These are phyloP conservation scores for Hericium alpestre DNA, from an alignment of 768 basidiomycete species.

Conservation along the genomic window DNA sequence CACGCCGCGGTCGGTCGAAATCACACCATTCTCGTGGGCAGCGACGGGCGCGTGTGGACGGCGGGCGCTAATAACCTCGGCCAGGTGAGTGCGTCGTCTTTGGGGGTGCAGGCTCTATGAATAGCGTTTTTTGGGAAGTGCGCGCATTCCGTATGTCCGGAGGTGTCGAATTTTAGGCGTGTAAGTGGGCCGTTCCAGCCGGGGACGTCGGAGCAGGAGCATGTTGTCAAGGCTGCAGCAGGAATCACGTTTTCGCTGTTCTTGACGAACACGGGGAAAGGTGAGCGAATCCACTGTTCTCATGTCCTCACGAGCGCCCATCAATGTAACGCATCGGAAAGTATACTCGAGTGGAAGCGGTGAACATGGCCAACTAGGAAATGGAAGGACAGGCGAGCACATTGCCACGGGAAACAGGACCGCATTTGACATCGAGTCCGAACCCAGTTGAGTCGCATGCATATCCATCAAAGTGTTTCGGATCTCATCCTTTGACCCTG, in stretches of 20 bases:
- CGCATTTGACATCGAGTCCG: constrained; percentile 65
- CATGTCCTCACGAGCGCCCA: background rate
- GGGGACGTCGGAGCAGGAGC: constrained; percentile 45
- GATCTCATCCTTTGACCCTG: background rate
- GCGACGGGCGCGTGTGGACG: constrained; percentile 74
- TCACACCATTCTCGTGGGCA: constrained; percentile 76
- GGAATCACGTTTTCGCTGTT: constrained; percentile 80
- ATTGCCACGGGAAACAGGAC: constrained; percentile 80
- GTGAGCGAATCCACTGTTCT: constrained; percentile 25
- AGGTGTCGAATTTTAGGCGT: constrained; percentile 55
- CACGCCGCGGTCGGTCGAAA: constrained; percentile 75
- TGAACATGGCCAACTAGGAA: constrained; percentile 88
- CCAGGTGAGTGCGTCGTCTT: constrained; percentile 40
- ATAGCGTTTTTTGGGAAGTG: constrained; percentile 3
- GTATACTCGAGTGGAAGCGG: constrained; percentile 87
- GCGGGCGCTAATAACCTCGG: constrained; percentile 74
- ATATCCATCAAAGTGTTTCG: background rate
- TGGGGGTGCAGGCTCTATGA: background rate
- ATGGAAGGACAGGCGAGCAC: constrained; percentile 87
- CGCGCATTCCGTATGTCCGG: constrained; percentile 30
- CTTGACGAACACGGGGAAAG: constrained; percentile 73
- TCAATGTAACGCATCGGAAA: constrained; percentile 15
- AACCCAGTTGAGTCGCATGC: constrained; percentile 41
- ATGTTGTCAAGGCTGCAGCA: constrained; percentile 62
- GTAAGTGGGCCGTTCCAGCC: constrained; percentile 39